Base-by-base conservation (phyloP, 768 basidiomycete genomes). In the Lyophyllum semitale region DNA sequence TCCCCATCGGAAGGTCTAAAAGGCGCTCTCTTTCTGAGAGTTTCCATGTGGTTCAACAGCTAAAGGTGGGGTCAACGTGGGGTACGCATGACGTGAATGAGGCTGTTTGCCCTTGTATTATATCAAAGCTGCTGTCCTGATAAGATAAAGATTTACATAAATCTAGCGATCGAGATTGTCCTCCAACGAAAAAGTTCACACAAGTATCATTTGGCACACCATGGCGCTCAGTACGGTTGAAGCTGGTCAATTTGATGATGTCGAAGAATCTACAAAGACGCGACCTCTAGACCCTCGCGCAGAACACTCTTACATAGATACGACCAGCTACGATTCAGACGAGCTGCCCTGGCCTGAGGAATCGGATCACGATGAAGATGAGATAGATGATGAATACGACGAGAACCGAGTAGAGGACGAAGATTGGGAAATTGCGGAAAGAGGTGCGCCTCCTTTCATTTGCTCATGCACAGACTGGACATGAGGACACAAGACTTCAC, bases 391-490 rank as follows among this genome's bases (percentile, higher is more conserved):
- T 12, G 73, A 67, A 56, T 84, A 81, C 51, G 80, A 83, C 46
- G 77, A 84, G 32, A 77, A 76, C 62, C 77, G 87, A 41, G 88
- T 86, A 25, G 91, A 93, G 59, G 91, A 93, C 65, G 92, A 94
- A 64, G 91, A 94, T 67, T 92, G 89, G 92, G 89, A 94, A 68
- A 80, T 90, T 52, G 82, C 89, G 49, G 91, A 93, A 72, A 74
- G 88, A 81, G 89, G 93, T 88, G 61, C 40, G 79, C 66, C 25
- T 45, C 12, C 41, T 53, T 51, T 29, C 13, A 37, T 20, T 15
- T 20, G 44, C n/a, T 11, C 54, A 26, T 38, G 46, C 53, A n/a
- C 30, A 50, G 3, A n/a, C 35, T 32, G 43, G 15, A 27, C 60
- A 53, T 38, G 56, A 61, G 57, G 51, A 54, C 58, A 47, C 68